A percentile compares a stretch with the other conserved stretches of the same genome.
phyloP scores from a whole-genome alignment of 2,329 filamentous ascomycete species.

The Cercospora sesami region DNA sequence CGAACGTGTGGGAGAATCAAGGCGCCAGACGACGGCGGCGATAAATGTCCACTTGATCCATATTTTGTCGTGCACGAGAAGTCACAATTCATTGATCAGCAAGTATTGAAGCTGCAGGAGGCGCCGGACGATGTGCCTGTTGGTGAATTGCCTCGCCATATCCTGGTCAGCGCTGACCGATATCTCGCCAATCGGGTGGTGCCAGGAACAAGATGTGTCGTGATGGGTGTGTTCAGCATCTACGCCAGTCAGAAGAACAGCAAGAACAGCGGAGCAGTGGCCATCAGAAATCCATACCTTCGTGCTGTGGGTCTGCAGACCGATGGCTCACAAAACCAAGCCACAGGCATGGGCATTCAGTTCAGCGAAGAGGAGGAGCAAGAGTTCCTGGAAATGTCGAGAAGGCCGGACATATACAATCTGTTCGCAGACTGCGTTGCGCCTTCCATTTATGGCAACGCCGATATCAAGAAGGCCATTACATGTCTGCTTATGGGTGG shows the following conservation, averaged over 20 bases:
- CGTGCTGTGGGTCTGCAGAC: conserved; percentile 89
- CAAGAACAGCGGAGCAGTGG: conserved; percentile 80
- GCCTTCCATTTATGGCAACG: conserved; percentile 94
- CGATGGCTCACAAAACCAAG: conserved; percentile 84
- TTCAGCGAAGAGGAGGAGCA: conserved; percentile 97
- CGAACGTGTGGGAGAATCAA: conserved; percentile 67
- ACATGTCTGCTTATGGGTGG: conserved; percentile 90
- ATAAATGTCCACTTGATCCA: conserved; percentile 87
- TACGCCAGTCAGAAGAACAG: conserved; percentile 83
- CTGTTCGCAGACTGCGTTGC: conserved; percentile 90
- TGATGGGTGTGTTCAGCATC: conserved; percentile 97
- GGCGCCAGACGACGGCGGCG: conserved; percentile 56
- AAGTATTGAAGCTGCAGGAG: conserved; percentile 96
- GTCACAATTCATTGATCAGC: conserved; percentile 93
- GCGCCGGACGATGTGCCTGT: conserved; percentile 97
- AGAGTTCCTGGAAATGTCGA: conserved; percentile 88
- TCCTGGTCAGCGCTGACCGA: conserved; percentile 92
- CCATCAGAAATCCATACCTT: conserved; percentile 92
- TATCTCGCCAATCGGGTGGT: conserved; percentile 95
- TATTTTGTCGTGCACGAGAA: conserved; percentile 96
- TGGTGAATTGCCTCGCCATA: conserved; percentile 90
- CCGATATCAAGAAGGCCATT: conserved; percentile 96
- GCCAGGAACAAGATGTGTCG: conserved; percentile 87
- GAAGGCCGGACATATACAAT: conserved; percentile 87
- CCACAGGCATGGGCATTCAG: conserved; percentile 66